A percentile compares a stretch with the other conserved stretches of the same genome.
Conservation (phyloP, 768 basidiomycete species). For the Leucosporidium creatinivorum region DNA sequence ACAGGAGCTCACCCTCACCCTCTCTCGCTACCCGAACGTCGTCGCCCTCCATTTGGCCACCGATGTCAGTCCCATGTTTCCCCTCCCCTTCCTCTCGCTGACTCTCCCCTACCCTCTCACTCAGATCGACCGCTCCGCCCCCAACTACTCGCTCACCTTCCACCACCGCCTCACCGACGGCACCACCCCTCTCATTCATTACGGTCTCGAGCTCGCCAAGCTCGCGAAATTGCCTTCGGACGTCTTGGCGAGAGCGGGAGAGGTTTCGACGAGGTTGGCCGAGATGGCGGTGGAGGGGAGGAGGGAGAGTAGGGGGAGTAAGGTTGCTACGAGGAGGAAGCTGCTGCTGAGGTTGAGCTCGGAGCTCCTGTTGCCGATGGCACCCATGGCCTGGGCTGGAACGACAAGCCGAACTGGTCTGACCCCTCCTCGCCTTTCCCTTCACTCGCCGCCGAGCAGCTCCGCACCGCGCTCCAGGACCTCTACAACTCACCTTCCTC, state of each 20-base stretch:
- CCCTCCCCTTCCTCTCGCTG: not conserved
- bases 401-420: too few species aligned
- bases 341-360: constrained; percentile 9
- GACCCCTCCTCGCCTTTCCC: too few species aligned
- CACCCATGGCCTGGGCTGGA: too few species aligned
- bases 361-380: too few species aligned
- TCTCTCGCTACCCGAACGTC: constrained; percentile 69
- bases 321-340: constrained; percentile 8
- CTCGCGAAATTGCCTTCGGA: constrained; percentile 75
- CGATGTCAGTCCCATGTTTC: constrained; percentile 12
- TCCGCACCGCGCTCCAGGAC: too few species aligned
- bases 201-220: constrained; percentile 68
- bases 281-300: constrained; percentile 6
- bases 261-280: constrained; percentile 15
- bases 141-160: constrained; percentile 39
- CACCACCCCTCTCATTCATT: constrained; percentile 36
- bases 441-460: too few species aligned
- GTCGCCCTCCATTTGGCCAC: constrained; percentile 48
- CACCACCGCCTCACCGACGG: constrained; percentile 42
- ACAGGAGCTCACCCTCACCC: constrained; percentile 64
- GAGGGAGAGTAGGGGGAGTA: not conserved
- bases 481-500: too few species aligned
- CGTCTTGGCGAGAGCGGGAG: constrained; percentile 47
- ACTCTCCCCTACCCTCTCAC: not conserved
- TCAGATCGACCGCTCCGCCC: constrained; percentile 24